Percentiles rank a stretch among this genome's conserved stretches.
These are phyloP conservation scores for Phylloporus arenicola DNA, from an alignment of 768 basidiomycete genomes.

Conservation along the genomic window DNA sequence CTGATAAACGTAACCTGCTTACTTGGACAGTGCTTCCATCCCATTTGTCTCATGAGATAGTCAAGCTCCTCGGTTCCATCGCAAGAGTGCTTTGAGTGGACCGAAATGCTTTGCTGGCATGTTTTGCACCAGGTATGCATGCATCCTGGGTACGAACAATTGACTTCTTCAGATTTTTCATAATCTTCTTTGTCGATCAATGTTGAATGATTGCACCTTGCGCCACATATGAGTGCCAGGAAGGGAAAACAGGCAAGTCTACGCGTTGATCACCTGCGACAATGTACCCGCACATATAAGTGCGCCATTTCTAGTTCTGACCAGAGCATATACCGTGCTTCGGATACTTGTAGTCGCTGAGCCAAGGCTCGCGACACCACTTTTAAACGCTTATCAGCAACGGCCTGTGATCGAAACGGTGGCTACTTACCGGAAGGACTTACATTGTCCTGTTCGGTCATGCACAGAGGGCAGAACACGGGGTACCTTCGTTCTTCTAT, in stretches of 20 bases:
- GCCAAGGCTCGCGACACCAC: constrained; percentile 36
- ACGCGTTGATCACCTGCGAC: constrained; percentile 39
- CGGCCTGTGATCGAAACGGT: background rate
- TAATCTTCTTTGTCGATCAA: constrained; percentile 49
- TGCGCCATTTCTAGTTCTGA: constrained; percentile 42
- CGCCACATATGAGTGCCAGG: background rate
- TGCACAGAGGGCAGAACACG: constrained; percentile 55
- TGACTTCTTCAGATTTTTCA: constrained; percentile 34
- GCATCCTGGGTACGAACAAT: constrained; percentile 48
- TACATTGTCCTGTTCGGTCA: constrained; percentile 27
- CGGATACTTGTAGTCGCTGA: constrained; percentile 37
- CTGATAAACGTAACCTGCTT: constrained; percentile 7
- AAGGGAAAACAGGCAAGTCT: background rate
- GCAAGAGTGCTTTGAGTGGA: constrained; percentile 44
- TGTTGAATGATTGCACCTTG: constrained; percentile 46
- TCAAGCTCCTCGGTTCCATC: constrained; percentile 52
- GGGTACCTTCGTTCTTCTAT: constrained; percentile 51
- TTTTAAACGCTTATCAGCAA: constrained; percentile 17
- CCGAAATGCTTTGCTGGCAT: constrained; percentile 39
- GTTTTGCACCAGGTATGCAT: constrained; percentile 53
- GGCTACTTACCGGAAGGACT: constrained; percentile 31
- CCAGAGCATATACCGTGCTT: constrained; percentile 37
- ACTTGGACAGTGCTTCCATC: constrained; percentile 65
- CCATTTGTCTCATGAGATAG: constrained; percentile 42
- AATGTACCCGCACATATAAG: constrained; percentile 40